phyloP scores from a whole-genome alignment of 208 protist genomes.

The Leishmania amazonensis region DNA sequence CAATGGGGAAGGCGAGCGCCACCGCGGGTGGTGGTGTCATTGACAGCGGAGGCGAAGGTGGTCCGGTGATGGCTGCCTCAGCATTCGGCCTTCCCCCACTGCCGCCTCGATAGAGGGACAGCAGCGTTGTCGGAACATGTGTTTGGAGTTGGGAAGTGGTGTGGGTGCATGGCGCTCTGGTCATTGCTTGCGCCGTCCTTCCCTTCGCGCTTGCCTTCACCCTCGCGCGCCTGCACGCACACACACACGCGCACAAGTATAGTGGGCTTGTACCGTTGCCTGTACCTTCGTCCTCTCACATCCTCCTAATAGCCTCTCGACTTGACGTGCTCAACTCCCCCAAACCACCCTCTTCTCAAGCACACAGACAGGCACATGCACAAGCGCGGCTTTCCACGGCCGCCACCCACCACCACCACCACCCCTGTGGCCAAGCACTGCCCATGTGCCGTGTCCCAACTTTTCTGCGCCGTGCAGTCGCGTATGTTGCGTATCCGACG shows the following conservation, averaged over 20 bases:
- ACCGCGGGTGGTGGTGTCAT: neutral
- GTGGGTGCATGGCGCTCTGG: neutral
- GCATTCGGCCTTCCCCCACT: constrained; percentile 22
- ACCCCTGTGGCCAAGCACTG: neutral
- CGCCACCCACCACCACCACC: neutral
- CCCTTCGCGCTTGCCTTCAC: neutral
- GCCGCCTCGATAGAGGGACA: neutral
- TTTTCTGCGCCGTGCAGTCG: neutral
- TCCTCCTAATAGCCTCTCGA: neutral
- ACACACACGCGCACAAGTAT: neutral
- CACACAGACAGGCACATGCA: neutral
- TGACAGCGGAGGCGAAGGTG: neutral
- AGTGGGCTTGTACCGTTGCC: no score
- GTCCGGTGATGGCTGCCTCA: constrained; percentile 19
- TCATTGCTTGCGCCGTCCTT: neutral
- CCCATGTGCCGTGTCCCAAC: neutral
- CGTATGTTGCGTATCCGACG: neutral
- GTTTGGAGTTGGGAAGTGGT: neutral
- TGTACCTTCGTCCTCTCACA: neutral
- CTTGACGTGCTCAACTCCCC: neutral
- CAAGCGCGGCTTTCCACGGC: neutral
- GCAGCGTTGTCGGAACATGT: neutral
- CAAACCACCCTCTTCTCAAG: neutral
- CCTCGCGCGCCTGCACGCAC: neutral
- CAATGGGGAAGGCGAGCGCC: neutral